Evolutionary conservation across 768 basidiomycete genomes (phyloP).

Genomic region (Trametes coccinea): DNA sequence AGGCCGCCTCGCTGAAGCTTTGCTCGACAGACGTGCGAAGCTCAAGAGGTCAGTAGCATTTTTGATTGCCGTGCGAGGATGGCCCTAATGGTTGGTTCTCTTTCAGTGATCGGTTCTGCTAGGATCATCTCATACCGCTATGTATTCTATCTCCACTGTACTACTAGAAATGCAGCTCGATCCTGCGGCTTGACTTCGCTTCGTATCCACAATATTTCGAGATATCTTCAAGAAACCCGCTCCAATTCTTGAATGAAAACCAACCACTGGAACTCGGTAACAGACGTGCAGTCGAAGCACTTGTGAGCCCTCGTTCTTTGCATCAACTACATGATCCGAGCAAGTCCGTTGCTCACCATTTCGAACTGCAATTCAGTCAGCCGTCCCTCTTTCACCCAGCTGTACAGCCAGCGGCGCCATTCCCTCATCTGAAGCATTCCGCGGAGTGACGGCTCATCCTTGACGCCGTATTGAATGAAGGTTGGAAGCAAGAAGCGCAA

Average conservation of each 20-base stretch:
- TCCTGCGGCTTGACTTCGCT: too few relatives aligned
- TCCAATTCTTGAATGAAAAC: too few relatives aligned
- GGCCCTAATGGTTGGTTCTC: too few relatives aligned
- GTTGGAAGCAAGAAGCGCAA: slow-evolving; percentile 1
- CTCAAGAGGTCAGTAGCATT: slow-evolving; percentile 63
- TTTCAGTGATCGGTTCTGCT: slow-evolving; percentile 46
- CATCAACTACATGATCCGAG: background rate
- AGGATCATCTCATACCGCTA: background rate
- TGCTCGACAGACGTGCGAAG: slow-evolving; percentile 79
- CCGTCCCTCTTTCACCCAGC: slow-evolving; percentile 10
- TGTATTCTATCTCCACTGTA: slow-evolving; percentile 2
- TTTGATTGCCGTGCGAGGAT: too few relatives aligned
- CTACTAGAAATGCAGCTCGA: background rate
- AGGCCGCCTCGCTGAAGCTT: slow-evolving; percentile 75
- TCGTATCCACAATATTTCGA: too few relatives aligned
- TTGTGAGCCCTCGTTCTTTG: background rate
- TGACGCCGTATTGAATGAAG: slow-evolving; percentile 1
- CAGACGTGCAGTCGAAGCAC: too few relatives aligned
- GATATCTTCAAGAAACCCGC: too few relatives aligned
- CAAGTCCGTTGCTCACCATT: slow-evolving; percentile 11
- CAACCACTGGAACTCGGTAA: too few relatives aligned
- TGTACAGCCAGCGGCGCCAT: slow-evolving; percentile 14
- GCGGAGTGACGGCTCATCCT: background rate
- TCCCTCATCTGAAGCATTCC: slow-evolving; percentile 2
- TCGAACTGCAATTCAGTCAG: slow-evolving; percentile 17